Evolutionary conservation across 2,329 filamentous ascomycete species (phyloP).

Genomic region (Trichocomaceae sp.): DNA sequence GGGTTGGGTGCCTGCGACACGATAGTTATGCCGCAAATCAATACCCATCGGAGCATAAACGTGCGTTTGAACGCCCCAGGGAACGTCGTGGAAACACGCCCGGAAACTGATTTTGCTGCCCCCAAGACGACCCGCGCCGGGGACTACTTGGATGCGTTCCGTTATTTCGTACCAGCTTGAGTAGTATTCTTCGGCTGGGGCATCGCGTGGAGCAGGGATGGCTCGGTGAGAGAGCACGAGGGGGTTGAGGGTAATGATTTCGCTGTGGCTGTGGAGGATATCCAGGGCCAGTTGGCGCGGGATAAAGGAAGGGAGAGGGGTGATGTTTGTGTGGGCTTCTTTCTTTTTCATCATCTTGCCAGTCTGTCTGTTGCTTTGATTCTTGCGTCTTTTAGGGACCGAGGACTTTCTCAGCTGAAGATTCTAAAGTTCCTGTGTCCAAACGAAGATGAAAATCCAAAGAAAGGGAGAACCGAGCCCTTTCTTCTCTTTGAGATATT

Average conservation of each 20-base stretch:
- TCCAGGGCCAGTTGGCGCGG: conserved; percentile 61
- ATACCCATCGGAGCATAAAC: conserved; percentile 75
- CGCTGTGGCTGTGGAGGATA: conserved; percentile 67
- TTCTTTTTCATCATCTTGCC: conserved; percentile 57
- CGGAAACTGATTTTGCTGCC: conserved; percentile 67
- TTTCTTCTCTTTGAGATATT: no score
- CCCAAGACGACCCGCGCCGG: conserved; percentile 50
- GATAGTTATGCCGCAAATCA: conserved; percentile 72
- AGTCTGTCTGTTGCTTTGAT: neutral
- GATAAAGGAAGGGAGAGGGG: conserved; percentile 62
- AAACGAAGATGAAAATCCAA: neutral
- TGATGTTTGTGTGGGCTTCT: conserved; percentile 68
- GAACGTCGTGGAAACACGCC: conserved; percentile 69
- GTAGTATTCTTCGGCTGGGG: conserved; percentile 61
- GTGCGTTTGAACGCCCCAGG: conserved; percentile 72
- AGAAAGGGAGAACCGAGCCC: neutral
- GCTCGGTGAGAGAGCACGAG: conserved; percentile 65
- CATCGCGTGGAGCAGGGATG: conserved; percentile 60
- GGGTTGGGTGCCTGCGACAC: conserved; percentile 61
- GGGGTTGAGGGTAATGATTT: conserved; percentile 83
- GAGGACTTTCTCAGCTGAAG: neutral
- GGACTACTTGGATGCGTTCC: conserved; percentile 68
- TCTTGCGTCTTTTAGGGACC: neutral
- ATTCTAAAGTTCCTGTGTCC: neutral
- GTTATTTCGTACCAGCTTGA: conserved; percentile 71